phyloP scores from a whole-genome alignment of 192 early-diverging fungal species.

The Irineochytrium annulatum region DNA sequence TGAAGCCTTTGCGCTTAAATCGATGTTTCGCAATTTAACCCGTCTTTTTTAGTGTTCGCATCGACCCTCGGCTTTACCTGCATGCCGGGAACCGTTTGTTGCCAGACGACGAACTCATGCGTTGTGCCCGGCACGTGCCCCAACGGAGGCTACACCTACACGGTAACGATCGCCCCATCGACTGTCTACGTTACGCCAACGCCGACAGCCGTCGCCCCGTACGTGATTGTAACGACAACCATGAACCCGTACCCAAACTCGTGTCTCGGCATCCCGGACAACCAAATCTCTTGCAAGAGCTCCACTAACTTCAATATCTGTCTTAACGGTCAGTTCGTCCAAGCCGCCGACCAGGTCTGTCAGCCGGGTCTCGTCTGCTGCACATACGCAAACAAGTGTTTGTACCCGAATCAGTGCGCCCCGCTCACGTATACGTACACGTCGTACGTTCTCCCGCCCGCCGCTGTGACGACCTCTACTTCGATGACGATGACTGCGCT shows the following conservation, averaged over 20 bases:
- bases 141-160: background rate
- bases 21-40: background rate
- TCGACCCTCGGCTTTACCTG: background rate
- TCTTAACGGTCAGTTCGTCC: background rate
- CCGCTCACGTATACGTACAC: background rate
- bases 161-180: background rate
- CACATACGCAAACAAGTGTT: background rate
- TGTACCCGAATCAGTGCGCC: background rate
- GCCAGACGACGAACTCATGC: background rate
- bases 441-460: constrained; percentile 10
- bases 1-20: background rate
- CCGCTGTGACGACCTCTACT: background rate
- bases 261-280: constrained; percentile 3
- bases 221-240: background rate
- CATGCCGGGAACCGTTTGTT: constrained; percentile 11
- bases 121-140: constrained; percentile 3
- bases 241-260: background rate
- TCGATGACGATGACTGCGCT: background rate
- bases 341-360: constrained; percentile 6
- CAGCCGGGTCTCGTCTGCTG: constrained; percentile 11
- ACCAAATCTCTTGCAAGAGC: background rate
- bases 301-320: background rate
- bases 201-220: background rate
- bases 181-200: background rate
- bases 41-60: background rate